Conservation (phyloP, 2,329 filamentous ascomycete species). For the Monosporascus sp. region DNA sequence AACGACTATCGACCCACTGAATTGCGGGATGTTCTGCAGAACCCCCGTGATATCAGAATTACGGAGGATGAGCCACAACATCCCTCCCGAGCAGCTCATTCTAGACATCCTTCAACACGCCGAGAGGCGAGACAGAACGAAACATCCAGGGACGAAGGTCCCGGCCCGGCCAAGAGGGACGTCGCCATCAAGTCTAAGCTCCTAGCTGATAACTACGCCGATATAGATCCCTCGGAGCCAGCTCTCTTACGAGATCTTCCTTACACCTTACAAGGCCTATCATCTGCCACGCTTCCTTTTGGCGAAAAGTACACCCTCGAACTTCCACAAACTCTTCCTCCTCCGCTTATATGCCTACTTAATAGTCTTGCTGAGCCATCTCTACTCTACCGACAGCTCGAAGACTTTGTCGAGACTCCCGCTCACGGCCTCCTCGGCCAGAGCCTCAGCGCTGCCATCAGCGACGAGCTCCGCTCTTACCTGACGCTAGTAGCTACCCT, state of each 20-base stretch:
- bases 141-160: constrained; percentile 12
- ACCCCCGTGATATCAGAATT: constrained; percentile 19
- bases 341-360: constrained; percentile 79
- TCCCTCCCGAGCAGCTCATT: not conserved
- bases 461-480: constrained; percentile 81
- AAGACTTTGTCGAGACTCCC: constrained; percentile 74
- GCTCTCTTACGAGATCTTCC: constrained; percentile 74
- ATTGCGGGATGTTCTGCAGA: constrained; percentile 23
- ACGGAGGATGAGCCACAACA: constrained; percentile 14
- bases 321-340: constrained; percentile 72
- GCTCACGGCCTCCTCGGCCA: constrained; percentile 85
- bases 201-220: constrained; percentile 51
- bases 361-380: constrained; percentile 91
- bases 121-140: constrained; percentile 25
- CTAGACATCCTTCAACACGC: constrained; percentile 10
- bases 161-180: constrained; percentile 34
- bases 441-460: constrained; percentile 83
- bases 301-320: constrained; percentile 62
- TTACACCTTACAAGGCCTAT: constrained; percentile 88
- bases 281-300: constrained; percentile 79
- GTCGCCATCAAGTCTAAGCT: constrained; percentile 54
- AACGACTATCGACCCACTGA: constrained; percentile 23
- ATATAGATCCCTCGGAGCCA: constrained; percentile 59
- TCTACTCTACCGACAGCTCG: constrained; percentile 77
- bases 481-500: constrained; percentile 85